Conservation (phyloP, 768 basidiomycete genomes). For the Lentinula lateritia region DNA sequence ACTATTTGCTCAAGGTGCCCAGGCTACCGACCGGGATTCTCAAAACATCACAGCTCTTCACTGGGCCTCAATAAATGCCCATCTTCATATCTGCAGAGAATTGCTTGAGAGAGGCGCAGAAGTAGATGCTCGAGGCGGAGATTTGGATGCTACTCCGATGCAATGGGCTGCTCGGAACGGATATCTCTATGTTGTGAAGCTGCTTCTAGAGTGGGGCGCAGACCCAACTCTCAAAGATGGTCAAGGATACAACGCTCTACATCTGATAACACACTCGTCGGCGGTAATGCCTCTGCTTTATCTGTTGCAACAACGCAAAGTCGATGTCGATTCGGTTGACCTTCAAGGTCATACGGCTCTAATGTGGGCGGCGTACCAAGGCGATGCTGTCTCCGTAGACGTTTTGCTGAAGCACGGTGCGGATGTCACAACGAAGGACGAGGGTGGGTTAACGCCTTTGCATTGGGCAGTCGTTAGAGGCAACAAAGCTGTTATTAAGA, state of each 20-base stretch:
- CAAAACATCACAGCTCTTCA: constrained; percentile 95
- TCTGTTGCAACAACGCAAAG: constrained; percentile 79
- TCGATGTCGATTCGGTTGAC: constrained; percentile 88
- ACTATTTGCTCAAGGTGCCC: constrained; percentile 69
- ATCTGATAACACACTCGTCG: constrained; percentile 92
- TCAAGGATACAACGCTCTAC: constrained; percentile 94
- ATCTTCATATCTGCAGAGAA: constrained; percentile 81
- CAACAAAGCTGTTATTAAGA: constrained; percentile 81
- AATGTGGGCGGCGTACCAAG: constrained; percentile 99
- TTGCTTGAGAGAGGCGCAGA: constrained; percentile 91
- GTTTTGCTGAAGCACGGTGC: constrained; percentile 86
- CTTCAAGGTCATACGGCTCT: constrained; percentile 89
- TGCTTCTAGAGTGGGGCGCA: constrained; percentile 84
- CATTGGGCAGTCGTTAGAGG: constrained; percentile 99
- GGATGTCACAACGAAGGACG: constrained; percentile 69
- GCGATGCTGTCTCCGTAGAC: constrained; percentile 93
- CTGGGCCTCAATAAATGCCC: constrained; percentile 98
- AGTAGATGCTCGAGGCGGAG: constrained; percentile 91
- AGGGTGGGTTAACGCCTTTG: constrained; percentile 78
- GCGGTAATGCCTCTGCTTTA: constrained; percentile 93
- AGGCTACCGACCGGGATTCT: constrained; percentile 73
- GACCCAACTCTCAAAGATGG: constrained; percentile 89
- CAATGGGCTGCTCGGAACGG: constrained; percentile 99
- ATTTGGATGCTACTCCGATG: constrained; percentile 89
- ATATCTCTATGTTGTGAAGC: constrained; percentile 91